Percentiles rank a stretch among this genome's conserved stretches.
phyloP scores from a whole-genome alignment of 78 protist genomes.

The Dictyostelium brefeldianum region DNA sequence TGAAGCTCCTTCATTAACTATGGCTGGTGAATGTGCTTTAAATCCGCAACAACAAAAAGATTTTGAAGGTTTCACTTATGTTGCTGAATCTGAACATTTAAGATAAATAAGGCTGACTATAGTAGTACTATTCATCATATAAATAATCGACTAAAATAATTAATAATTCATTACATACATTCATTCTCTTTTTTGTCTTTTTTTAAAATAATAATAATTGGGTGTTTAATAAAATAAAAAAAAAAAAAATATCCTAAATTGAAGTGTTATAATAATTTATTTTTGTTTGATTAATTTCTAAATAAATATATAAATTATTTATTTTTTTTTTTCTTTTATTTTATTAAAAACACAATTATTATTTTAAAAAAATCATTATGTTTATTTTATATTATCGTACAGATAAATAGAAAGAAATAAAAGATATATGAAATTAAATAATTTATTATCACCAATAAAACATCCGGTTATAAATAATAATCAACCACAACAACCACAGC shows the following conservation, averaged over 20 bases:
- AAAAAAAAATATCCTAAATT: neutral
- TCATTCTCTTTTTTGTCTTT: too few species aligned
- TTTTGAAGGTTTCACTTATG: constrained; percentile 83
- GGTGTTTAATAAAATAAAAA: neutral
- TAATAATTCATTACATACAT: too few species aligned
- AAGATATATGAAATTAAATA: constrained; percentile 17
- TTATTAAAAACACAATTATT: too few species aligned
- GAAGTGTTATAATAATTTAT: neutral
- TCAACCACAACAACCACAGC: too few species aligned
- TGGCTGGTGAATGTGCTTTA: constrained; percentile 79
- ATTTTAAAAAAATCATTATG: too few species aligned
- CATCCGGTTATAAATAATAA: neutral
- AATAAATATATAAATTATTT: too few species aligned
- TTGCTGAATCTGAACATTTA: constrained; percentile 48
- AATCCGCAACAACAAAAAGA: constrained; percentile 76
- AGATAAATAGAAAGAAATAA: too few species aligned
- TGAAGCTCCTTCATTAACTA: constrained; percentile 79
- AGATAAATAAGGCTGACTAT: too few species aligned
- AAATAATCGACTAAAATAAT: neutral
- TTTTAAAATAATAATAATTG: neutral
- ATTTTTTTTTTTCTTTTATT: too few species aligned
- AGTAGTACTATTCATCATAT: too few species aligned
- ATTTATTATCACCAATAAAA: neutral
- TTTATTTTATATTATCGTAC: too few species aligned
- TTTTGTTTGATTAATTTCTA: too few species aligned